Evolutionary conservation across 2,329 filamentous ascomycete genomes (phyloP).

Genomic region (Stachybotrys chlorohalonatus): DNA sequence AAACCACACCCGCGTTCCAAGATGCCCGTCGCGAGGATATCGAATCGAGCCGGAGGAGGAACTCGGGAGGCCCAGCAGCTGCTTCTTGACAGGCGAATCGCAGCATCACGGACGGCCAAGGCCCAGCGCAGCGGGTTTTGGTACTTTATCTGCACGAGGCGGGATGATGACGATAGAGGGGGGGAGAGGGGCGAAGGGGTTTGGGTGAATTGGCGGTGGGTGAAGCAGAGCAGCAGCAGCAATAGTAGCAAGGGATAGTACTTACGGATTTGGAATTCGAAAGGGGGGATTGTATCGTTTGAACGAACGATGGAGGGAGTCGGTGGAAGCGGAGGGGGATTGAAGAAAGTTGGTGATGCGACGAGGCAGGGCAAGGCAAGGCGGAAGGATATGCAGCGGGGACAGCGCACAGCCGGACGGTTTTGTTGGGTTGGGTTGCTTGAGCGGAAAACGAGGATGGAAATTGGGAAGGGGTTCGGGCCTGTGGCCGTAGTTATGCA

Average conservation of each 20-base stretch:
- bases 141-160: slow-evolving; percentile 12
- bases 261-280: not conserved
- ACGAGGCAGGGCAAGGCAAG: not conserved
- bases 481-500: slow-evolving; percentile 9
- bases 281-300: not conserved
- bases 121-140: slow-evolving; percentile 3
- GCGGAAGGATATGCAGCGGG: not conserved
- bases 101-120: not conserved
- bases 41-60: not conserved
- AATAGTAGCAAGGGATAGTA: not conserved
- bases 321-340: not conserved
- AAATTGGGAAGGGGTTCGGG: slow-evolving; percentile 22
- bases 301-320: not conserved
- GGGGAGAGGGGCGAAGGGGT: slow-evolving; percentile 14
- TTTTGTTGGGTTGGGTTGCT: slow-evolving; percentile 18
- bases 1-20: not conserved
- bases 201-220: not conserved
- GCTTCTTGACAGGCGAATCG: not conserved
- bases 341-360: not conserved
- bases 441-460: slow-evolving; percentile 20
- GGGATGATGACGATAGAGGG: slow-evolving; percentile 32
- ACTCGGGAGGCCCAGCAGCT: not conserved
- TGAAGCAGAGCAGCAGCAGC: not conserved
- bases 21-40: not conserved
- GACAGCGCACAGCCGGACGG: slow-evolving; percentile 9